Evolutionary conservation across 345 rosid genomes (phyloP).

Genomic region (Eucalyptus albens): DNA sequence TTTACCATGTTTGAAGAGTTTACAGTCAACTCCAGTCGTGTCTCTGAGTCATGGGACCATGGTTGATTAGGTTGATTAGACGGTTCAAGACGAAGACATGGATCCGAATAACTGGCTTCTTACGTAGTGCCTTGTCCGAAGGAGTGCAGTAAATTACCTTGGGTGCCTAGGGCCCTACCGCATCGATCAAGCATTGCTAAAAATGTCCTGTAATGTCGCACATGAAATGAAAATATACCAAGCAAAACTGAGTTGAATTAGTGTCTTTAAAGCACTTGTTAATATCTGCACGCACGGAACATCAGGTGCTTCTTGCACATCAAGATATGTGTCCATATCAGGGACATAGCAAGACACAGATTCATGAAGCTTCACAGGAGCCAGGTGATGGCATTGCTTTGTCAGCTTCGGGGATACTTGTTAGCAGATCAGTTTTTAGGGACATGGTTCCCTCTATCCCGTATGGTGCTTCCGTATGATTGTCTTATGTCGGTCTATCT

Average conservation of each 20-base stretch:
- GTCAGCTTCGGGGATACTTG: neutral
- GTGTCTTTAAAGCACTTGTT: neutral
- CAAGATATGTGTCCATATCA: neutral
- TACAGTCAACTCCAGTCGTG: too few species aligned
- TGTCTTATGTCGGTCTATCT: neutral
- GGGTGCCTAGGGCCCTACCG: neutral
- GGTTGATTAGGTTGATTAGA: neutral
- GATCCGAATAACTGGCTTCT: neutral
- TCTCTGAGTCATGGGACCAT: neutral
- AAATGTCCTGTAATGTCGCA: neutral
- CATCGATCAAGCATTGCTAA: neutral
- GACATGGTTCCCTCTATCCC: neutral
- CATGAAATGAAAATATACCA: neutral
- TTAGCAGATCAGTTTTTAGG: neutral
- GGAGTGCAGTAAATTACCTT: neutral
- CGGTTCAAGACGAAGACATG: neutral
- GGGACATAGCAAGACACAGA: neutral
- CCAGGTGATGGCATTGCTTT: neutral
- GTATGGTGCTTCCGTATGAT: neutral
- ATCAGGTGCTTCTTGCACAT: neutral
- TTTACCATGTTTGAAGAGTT: too few species aligned
- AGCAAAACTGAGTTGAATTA: neutral
- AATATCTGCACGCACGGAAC: neutral
- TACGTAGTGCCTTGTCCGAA: neutral
- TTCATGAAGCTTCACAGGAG: neutral